Evolutionary conservation across 169 alveolate genomes (phyloP).

Genomic region (Plasmodium sp.): DNA sequence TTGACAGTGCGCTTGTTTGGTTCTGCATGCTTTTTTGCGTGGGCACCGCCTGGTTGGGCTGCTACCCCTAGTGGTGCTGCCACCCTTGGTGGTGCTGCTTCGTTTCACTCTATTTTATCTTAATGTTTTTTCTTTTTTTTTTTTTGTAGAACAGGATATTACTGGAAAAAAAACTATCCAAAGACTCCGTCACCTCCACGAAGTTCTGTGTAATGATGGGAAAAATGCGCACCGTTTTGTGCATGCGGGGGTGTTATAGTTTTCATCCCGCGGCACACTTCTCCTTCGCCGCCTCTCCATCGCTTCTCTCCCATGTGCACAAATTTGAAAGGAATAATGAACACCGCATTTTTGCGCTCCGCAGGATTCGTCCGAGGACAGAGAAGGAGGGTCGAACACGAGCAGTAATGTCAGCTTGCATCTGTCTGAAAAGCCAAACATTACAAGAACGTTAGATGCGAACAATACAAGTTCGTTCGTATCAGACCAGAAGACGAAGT

Average conservation of each 20-base stretch:
- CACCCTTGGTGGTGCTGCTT: not conserved
- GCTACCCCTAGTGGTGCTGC: not conserved
- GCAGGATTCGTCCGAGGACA: slow-evolving; percentile 71
- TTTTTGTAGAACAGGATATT: slow-evolving; percentile 61
- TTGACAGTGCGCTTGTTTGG: not conserved
- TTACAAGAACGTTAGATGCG: slow-evolving; percentile 23
- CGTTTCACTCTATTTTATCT: not conserved
- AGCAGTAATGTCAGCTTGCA: slow-evolving; percentile 52
- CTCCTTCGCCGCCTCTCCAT: not conserved
- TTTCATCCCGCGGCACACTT: not conserved
- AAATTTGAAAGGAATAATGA: not conserved
- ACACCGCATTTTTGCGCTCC: not conserved
- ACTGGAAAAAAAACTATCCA: slow-evolving; percentile 67
- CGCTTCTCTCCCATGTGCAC: not conserved
- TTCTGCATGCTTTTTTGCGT: not conserved
- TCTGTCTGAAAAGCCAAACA: slow-evolving; percentile 28
- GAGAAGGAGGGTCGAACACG: slow-evolving; percentile 57
- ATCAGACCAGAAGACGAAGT: slow-evolving; percentile 8
- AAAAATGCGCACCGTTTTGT: not conserved
- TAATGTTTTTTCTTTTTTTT: not conserved
- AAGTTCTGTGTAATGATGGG: slow-evolving; percentile 54
- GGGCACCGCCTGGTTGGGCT: not conserved
- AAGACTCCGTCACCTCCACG: slow-evolving; percentile 74
- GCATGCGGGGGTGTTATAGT: not conserved
- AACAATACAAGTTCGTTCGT: slow-evolving; percentile 31